Conservation (phyloP, 306 rosid species). For the Lathyrus aphaca region DNA sequence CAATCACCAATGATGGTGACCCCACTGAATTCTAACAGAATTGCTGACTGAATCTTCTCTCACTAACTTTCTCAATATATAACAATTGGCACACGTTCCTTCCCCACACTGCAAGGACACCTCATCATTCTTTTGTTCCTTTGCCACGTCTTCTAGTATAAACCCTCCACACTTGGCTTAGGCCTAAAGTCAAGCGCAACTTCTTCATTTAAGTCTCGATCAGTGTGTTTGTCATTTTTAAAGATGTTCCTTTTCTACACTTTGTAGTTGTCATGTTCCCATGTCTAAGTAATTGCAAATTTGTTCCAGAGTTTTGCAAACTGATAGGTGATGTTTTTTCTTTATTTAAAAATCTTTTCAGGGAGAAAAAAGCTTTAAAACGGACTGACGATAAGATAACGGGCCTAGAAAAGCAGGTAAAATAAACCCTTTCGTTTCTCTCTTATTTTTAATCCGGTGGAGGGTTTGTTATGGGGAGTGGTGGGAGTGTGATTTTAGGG, state of each 20-base stretch:
- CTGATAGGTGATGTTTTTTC: slow-evolving; percentile 24
- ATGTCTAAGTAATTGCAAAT: slow-evolving; percentile 12
- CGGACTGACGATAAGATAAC: slow-evolving; percentile 53
- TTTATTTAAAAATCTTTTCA: slow-evolving; percentile 28
- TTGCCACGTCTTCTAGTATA: too few species aligned
- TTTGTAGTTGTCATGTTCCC: slow-evolving; percentile 22
- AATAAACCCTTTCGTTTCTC: slow-evolving; percentile 3
- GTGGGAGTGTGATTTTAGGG: not conserved
- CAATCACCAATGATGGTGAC: too few species aligned
- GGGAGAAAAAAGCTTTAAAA: slow-evolving; percentile 57
- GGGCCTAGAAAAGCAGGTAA: slow-evolving; percentile 77
- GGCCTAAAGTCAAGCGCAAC: too few species aligned
- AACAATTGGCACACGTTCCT: too few species aligned
- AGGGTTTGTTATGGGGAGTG: not conserved
- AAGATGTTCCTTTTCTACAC: slow-evolving; percentile 14
- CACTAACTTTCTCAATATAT: too few species aligned
- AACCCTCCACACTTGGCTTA: too few species aligned
- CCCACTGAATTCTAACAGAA: too few species aligned
- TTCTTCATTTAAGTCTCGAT: too few species aligned
- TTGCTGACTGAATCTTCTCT: too few species aligned
- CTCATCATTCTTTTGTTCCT: too few species aligned
- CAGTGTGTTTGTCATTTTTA: slow-evolving; percentile 14
- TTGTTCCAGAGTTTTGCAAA: slow-evolving; percentile 22
- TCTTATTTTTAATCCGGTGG: not conserved
- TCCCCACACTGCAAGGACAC: too few species aligned